A percentile compares a stretch with the other conserved stretches of the same genome.
phyloP scores from a whole-genome alignment of 2,329 filamentous ascomycete species.

The Alternaria sp. region DNA sequence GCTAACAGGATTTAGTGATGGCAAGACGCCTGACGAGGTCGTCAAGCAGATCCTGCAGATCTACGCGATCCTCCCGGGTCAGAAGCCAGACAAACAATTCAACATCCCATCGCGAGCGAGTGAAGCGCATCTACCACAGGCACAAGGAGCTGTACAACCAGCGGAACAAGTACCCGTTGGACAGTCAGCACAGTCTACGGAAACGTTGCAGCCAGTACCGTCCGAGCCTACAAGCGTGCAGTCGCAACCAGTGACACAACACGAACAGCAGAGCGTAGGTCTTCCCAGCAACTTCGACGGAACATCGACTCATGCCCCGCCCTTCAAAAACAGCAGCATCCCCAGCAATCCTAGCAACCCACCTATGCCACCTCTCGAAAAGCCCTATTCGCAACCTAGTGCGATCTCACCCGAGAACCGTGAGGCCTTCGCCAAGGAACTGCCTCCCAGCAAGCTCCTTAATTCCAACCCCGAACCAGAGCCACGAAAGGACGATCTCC shows the following conservation, averaged over 20 bases:
- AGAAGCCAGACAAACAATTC: conserved; percentile 63
- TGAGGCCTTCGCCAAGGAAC: conserved; percentile 20
- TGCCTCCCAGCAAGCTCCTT: conserved; percentile 37
- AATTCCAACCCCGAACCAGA: conserved; percentile 31
- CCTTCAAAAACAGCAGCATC: conserved; percentile 10
- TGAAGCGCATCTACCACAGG: conserved; percentile 25
- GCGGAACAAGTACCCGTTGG: conserved; percentile 4
- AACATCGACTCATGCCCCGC: conserved; percentile 40
- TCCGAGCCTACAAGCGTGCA: conserved; percentile 5
- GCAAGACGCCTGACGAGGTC: conserved; percentile 70
- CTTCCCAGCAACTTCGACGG: conserved; percentile 63
- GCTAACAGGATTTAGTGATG: conserved; percentile 54
- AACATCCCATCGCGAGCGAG: conserved; percentile 62
- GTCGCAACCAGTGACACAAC: conserved; percentile 8
- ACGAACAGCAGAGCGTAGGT: conserved; percentile 52
- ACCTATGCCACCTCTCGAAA: conserved; percentile 11
- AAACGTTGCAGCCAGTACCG: conserved; percentile 8
- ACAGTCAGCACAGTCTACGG: conserved; percentile 12
- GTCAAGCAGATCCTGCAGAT: conserved; percentile 85
- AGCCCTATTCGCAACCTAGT: conserved; percentile 8
- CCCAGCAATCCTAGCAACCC: conserved; percentile 10
- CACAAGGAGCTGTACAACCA: conserved; percentile 8
- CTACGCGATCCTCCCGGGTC: conserved; percentile 81
- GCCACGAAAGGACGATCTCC: conserved; percentile 17
- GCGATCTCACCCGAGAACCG: conserved; percentile 11